Evolutionary conservation across 208 protist species (phyloP), one percentile per base, ranked within the genome.

Genomic region (Porcisia deanei): DNA sequence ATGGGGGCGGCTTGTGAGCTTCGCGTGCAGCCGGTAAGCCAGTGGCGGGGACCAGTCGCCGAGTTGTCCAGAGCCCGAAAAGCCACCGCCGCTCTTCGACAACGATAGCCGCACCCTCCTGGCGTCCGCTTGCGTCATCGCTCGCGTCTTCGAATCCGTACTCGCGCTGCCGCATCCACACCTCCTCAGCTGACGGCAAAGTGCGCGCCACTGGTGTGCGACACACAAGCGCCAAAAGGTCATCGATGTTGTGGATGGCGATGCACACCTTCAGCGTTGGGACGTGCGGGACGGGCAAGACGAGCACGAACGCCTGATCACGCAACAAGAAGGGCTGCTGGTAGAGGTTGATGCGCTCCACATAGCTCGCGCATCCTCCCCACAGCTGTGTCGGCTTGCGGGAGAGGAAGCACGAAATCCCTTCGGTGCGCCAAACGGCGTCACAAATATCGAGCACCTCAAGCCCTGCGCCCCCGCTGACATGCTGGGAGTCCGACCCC

Each of bases 211-310:
- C 47, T 0, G 85, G 86, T 8, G 65, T 65, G 68, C 88, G 81
- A 8, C 82, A 79, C 49, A 94, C 71, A 12, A 94, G 60, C 45
- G 84, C 78, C 71, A 94, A 54, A 22, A 94, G 81, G 71, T 94
- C 90, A 67, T 91, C 81, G 41, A 94, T 49, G 80, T 91, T 88
- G 75, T 92, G 90, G 16, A 94, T 71, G 1, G 88, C 90, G 22
- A 92, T 79, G 60, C 86, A 90, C 55, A 94, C 84, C 53, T 88
- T 89, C 70, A 94, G 82, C 52, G 87, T 75, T 54, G 86, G 88
- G 9, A 77, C 70, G 66, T 91, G 88, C 18, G 90, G 88, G 57
- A 94, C 88, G 25, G 86, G 88, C 12, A 94, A 55, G 10, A 91
- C 79, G 58, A 91, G 80, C 39, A 94, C 83, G 52, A 94, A 85